Base-by-base conservation (phyloP, 2,329 filamentous ascomycete species). In the Trichocomaceae sp. region DNA sequence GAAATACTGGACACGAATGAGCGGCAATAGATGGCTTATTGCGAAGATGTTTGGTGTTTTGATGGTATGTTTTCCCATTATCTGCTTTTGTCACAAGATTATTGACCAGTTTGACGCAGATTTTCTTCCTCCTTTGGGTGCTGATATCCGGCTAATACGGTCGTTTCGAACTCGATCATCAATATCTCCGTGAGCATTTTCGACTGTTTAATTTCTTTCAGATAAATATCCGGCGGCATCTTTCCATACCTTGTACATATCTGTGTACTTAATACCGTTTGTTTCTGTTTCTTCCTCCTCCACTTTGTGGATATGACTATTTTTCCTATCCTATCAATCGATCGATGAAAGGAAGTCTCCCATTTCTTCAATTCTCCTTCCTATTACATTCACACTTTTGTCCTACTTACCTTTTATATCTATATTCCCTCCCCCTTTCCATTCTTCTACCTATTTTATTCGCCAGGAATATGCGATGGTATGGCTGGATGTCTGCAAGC, bases 1-100 rank as follows among this genome's bases (percentile, higher is more conserved):
- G 75, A 96, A 96, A 72, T 99, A 97, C 74, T 99, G 93, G 92
- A 87, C 84, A 26, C 82, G 91, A 41, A 91, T 97, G 26, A 93
- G 90, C 55, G 90, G 91, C 59, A 99, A 99, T 75, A 81, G 93
- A 60, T 97, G 92, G 93, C 76, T 99, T 60, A 85, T 97, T 63
- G 90, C 90, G 44, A 88, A 87, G 69, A 85, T 85, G 82, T 79
- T 80, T 70, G 78, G 92, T 58, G 89, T 96, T 49, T 74, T 97
- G 63, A 96, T 96, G 91, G 75, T 78, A 62, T 33, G 71, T 10
- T 20, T 17, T 12, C 9, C 33, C 23, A 12, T 6, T 15, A 15
- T 20, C 8, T 54, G 35, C 23, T n/a, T 8, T n/a, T 5, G 5
- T 22, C 10, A 13, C 15, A 13, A 46, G 13, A 23, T 31, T 20